A percentile compares a stretch with the other conserved stretches of the same genome.
Conservation (phyloP, 139 green algal species). For the Micromonas commoda region DNA sequence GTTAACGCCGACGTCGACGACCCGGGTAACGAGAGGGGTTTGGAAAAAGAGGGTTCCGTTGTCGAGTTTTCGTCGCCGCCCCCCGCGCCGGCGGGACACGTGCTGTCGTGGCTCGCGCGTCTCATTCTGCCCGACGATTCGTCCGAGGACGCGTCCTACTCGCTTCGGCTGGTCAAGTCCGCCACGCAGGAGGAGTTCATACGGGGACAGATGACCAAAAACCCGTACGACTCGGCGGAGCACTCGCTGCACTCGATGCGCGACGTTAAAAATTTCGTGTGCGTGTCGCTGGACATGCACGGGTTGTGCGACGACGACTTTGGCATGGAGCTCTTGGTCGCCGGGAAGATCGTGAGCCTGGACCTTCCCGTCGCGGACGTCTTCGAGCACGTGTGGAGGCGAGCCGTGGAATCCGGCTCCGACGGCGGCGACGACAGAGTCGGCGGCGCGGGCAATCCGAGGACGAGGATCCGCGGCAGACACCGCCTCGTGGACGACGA, state of each 20-base stretch:
- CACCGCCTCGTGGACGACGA: background rate
- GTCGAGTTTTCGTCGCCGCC: conserved; percentile 11
- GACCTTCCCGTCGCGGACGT: conserved; percentile 47
- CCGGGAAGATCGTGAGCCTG: conserved; percentile 47
- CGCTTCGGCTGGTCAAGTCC: conserved; percentile 54
- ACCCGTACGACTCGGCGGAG: conserved; percentile 42
- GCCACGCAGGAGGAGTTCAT: conserved; percentile 66
- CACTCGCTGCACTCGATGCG: conserved; percentile 44
- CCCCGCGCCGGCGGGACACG: conserved; percentile 25
- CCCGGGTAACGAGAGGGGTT: background rate
- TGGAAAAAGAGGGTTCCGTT: too few relatives aligned
- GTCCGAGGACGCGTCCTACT: conserved; percentile 27
- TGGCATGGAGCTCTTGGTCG: conserved; percentile 64
- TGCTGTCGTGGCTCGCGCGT: conserved; percentile 3
- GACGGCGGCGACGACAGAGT: too few relatives aligned
- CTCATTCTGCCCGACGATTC: conserved; percentile 16
- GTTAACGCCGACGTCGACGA: background rate
- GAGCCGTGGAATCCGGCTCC: too few relatives aligned
- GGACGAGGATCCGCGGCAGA: background rate
- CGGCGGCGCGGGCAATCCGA: too few relatives aligned
- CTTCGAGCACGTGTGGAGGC: conserved; percentile 46
- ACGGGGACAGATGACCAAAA: conserved; percentile 43
- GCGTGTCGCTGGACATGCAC: conserved; percentile 50
- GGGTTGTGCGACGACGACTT: conserved; percentile 62
- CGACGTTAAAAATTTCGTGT: conserved; percentile 64